Evolutionary conservation across 192 early-diverging fungal species (phyloP), one percentile per base, ranked within the genome.

Genomic region (Linnemannia hyalina): DNA sequence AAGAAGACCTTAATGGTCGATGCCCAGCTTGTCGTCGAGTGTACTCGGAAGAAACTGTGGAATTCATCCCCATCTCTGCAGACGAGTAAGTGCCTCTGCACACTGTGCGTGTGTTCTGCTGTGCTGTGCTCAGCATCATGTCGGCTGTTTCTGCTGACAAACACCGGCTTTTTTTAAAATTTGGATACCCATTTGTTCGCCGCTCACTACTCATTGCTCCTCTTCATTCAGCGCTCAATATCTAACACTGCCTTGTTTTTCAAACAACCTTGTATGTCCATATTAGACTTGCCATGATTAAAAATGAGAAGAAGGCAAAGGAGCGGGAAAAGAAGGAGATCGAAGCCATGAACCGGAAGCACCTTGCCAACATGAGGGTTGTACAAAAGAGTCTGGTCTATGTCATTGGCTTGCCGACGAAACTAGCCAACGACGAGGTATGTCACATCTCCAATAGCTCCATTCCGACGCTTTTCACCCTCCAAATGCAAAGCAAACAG

Each of bases 381-480:
- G 97, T 99, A 9, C 99, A 99, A 88, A 98, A 98, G 90, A 99
- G 98, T 80, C 90, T 99, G 32, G 97, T 99, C 15, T 99, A 99
- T 87, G 97, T 99, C 13, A 96, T 99, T 77, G 97, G 97, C 20
- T 83, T 99, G 38, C 96, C 96, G 35, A 81, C 95, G 23, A 97
- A 95, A 77, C 88, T 97, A 40, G 95, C 95, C 20, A 96, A 93
- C 1, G 99, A 99, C 77, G 98, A 99, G 89, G 95, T 96, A 88
- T 65, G 70, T 65, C 3, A 32, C 26, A 65, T 32, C 29, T 42
- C 70, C 40, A 71, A 22, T 65, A 10, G 60, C 9, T 41, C 23
- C 18, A 70, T 41, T 70, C 69, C 7, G 8, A 55, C 0, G 47
- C 26, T 10, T 38, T 0, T 2, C 32, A 7, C 9, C 9, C 15